Conservation (phyloP, 2,329 filamentous ascomycete species). For the Hypoxylon sp. region DNA sequence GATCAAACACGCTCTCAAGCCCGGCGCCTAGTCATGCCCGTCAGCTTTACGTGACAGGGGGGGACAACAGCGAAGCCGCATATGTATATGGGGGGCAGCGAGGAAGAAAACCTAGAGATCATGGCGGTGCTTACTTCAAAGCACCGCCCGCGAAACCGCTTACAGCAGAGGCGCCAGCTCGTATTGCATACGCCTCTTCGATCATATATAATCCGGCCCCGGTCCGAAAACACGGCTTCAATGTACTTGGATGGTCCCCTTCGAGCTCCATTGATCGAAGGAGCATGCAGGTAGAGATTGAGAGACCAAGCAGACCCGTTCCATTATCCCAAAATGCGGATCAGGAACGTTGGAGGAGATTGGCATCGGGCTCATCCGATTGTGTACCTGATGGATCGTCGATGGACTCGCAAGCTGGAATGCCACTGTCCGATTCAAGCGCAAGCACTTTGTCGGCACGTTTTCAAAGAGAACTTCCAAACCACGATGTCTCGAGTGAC, state of each 20-base stretch:
- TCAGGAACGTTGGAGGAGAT: conserved; percentile 42
- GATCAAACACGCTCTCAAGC: conserved; percentile 26
- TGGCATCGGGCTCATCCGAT: conserved; percentile 30
- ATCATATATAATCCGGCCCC: conserved; percentile 46
- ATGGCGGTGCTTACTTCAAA: not conserved
- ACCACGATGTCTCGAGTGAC: conserved; percentile 41
- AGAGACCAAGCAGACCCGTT: conserved; percentile 35
- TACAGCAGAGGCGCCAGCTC: conserved; percentile 39
- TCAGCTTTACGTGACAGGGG: conserved; percentile 12
- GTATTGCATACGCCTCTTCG: conserved; percentile 43
- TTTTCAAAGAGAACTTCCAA: conserved; percentile 40
- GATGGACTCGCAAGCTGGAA: conserved; percentile 12
- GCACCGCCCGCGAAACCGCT: not conserved
- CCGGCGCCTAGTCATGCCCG: conserved; percentile 32
- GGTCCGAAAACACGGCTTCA: conserved; percentile 37
- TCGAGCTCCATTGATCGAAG: conserved; percentile 37
- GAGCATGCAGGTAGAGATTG: conserved; percentile 48
- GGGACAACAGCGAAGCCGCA: not conserved
- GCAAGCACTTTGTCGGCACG: conserved; percentile 39
- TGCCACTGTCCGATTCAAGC: conserved; percentile 12
- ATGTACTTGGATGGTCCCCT: conserved; percentile 46
- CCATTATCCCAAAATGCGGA: conserved; percentile 41
- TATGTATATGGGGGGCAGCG: conserved; percentile 3
- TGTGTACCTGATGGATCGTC: conserved; percentile 9
- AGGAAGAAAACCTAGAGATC: not conserved